Base-by-base conservation (phyloP, 306 rosid genomes). In the Prunus dulcis region DNA sequence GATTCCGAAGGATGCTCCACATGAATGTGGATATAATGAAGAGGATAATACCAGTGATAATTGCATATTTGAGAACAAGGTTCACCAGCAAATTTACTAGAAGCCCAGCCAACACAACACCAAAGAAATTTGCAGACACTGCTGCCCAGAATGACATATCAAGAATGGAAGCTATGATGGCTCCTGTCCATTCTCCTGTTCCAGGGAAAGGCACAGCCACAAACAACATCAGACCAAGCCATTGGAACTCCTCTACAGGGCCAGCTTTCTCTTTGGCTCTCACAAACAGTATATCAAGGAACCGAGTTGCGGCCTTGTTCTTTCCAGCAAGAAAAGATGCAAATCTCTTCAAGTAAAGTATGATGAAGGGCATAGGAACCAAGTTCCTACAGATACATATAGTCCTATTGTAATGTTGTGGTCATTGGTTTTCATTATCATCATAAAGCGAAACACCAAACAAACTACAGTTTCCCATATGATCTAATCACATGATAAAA, bases 191-290 rank as follows among this genome's bases (percentile, higher is more conserved):
- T 38, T 97, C 97, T 79, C 97, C 98, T 30, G 97, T 95, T 67
- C 98, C 97, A 0, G 97, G 98, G 82, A 95, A 95, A 76, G 97
- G 98, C 77, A 95, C 97, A 23, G 97, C 97, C 57, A 95, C 98
- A 78, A 95, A 95, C 75, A 92, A 77, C 97, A 95, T 92, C 22
- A 92, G 87, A 71, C 98, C 97, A 61, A 92, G 96, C 98, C 98
- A 95, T 77, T 92, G 97, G 81, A 95, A 95, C 91, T 95, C 97
- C 83, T 95, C 90, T 52, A 92, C 92, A 2, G 97, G 97, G 32
- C 92, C 96, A 19, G 97, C 98, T 82, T 95, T 95, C 80, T 76
- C 82, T 86, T 95, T 95, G 25, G 97, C 96, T 69, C 86, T 88
- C 87, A 83, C 67, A 73, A 95, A 92, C 67, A 95, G 72, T 84